Conservation (phyloP, 805 yeast genomes). For the Kodamaea restingae region DNA sequence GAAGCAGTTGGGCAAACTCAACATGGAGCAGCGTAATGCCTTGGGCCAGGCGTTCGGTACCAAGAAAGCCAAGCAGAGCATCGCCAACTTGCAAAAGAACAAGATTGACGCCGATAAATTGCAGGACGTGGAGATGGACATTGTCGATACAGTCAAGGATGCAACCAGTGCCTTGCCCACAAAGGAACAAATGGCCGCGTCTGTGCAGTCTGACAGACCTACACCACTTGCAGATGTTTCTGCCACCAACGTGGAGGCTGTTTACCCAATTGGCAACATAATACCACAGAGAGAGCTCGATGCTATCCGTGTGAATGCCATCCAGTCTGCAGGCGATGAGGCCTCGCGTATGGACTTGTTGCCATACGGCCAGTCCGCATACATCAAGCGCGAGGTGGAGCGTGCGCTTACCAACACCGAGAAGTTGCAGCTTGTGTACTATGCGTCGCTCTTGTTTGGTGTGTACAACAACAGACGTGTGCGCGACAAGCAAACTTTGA, state of each 20-base stretch:
- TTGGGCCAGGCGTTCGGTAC: conserved; percentile 97
- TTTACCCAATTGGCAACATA: conserved; percentile 70
- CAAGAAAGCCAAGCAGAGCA: conserved; percentile 89
- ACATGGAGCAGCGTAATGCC: conserved; percentile 66
- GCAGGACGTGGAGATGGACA: conserved; percentile 69
- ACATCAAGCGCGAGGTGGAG: conserved; percentile 46
- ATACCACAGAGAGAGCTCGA: conserved; percentile 65
- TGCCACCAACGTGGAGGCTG: conserved; percentile 79
- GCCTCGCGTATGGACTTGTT: conserved; percentile 52
- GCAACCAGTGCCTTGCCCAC: conserved; percentile 74
- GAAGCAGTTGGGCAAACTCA: conserved; percentile 49
- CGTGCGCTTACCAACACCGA: conserved; percentile 42
- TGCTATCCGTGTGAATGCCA: conserved; percentile 58
- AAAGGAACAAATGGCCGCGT: conserved; percentile 54
- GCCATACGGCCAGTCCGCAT: conserved; percentile 60
- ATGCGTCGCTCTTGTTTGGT: conserved; percentile 75
- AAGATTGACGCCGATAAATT: conserved; percentile 81
- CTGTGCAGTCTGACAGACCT: conserved; percentile 67
- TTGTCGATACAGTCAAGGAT: conserved; percentile 71
- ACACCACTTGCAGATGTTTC: conserved; percentile 73
- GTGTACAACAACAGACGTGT: conserved; percentile 70
- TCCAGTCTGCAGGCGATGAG: conserved; percentile 48
- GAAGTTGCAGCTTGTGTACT: conserved; percentile 69
- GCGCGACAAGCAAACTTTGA: conserved; percentile 52
- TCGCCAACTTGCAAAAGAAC: conserved; percentile 74